Evolutionary conservation across 352 stramenopile genomes (phyloP).

Genomic region (Globisporangium canariense): DNA sequence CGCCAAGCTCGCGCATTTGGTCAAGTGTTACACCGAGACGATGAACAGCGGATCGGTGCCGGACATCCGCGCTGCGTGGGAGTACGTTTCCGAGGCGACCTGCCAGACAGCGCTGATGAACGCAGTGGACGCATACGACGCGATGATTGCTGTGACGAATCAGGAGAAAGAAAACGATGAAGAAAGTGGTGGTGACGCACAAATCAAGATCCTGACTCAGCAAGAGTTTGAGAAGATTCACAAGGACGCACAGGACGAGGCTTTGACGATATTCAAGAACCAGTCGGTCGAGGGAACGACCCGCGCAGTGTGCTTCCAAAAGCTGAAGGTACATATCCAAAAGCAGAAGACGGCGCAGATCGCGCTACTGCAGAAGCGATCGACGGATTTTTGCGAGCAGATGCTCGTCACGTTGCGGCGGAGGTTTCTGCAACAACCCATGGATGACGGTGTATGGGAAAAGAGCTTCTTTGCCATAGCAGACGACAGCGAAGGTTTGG

Average conservation of each 20-base stretch:
- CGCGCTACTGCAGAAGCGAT: constrained; percentile 53
- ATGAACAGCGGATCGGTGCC: constrained; percentile 76
- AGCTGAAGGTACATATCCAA: constrained; percentile 72
- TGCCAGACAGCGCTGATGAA: constrained; percentile 55
- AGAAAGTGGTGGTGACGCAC: constrained; percentile 14
- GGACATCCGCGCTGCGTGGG: constrained; percentile 82
- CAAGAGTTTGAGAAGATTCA: constrained; percentile 71
- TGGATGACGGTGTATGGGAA: constrained; percentile 44
- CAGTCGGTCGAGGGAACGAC: constrained; percentile 66
- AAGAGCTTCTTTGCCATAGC: constrained; percentile 7
- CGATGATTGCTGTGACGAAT: constrained; percentile 32
- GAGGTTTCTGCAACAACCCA: constrained; percentile 37
- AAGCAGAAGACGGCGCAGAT: constrained; percentile 51
- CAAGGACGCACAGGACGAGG: constrained; percentile 72
- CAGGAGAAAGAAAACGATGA: constrained; percentile 18
- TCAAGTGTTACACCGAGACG: constrained; percentile 64
- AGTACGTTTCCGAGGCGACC: constrained; percentile 79
- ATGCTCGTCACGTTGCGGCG: constrained; percentile 35
- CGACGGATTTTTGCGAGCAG: constrained; percentile 45
- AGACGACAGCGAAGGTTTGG: constrained; percentile 1
- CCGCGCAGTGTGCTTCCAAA: constrained; percentile 62
- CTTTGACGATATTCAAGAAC: constrained; percentile 60
- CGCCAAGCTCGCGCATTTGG: constrained; percentile 56
- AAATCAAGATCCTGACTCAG: constrained; percentile 51
- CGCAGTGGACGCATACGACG: constrained; percentile 60